Percentiles rank a stretch among this genome's conserved stretches.
These are phyloP conservation scores for Epichloe sylvatica DNA, from an alignment of 2,329 filamentous ascomycete genomes.

Conservation along the genomic window DNA sequence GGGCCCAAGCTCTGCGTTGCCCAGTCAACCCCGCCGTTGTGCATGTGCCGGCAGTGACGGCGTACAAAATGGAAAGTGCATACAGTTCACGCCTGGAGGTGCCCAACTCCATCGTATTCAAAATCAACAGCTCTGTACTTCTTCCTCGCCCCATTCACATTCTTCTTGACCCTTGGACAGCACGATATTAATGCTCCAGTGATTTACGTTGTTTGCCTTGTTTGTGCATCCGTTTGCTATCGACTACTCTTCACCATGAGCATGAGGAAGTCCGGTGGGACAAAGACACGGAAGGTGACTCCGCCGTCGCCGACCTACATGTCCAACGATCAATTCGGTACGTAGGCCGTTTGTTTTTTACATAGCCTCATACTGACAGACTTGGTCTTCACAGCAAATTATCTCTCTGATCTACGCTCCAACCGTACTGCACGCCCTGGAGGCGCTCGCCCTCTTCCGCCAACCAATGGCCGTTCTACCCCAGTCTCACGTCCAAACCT, in stretches of 20 bases:
- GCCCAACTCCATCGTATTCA: conserved; percentile 2
- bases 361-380: not conserved
- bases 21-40: conserved; percentile 10
- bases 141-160: not conserved
- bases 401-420: conserved; percentile 56
- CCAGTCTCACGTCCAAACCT: conserved; percentile 16
- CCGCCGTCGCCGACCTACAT: conserved; percentile 51
- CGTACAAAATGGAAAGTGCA: conserved; percentile 7
- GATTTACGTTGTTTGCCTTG: not conserved
- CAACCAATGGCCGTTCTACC: conserved; percentile 17
- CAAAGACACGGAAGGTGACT: conserved; percentile 38
- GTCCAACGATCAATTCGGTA: conserved; percentile 55
- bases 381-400: conserved; percentile 38
- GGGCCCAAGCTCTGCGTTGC: conserved; percentile 9
- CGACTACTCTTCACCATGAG: conserved; percentile 11
- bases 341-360: conserved; percentile 2
- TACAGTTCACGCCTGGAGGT: not conserved
- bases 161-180: not conserved
- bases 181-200: not conserved
- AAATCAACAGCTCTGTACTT: conserved; percentile 4
- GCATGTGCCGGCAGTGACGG: conserved; percentile 2
- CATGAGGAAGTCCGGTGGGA: conserved; percentile 20
- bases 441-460: conserved; percentile 52
- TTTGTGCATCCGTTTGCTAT: not conserved
- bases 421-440: conserved; percentile 54